Evolutionary conservation across 2,329 filamentous ascomycete genomes (phyloP).

Genomic region (Beauveria scarabaeidicola): DNA sequence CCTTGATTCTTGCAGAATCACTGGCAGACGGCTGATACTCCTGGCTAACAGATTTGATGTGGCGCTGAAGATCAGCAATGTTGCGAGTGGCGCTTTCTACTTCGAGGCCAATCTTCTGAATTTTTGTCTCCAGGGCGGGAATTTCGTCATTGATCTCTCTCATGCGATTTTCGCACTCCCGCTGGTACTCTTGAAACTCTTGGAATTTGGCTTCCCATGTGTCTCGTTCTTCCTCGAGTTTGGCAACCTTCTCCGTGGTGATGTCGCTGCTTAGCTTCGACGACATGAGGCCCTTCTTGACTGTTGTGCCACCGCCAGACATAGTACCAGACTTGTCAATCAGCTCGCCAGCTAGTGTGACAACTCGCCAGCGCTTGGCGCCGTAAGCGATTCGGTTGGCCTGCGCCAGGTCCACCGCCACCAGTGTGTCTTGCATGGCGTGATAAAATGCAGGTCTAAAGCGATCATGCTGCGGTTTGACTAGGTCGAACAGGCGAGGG

Average conservation of each 20-base stretch:
- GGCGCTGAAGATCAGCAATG: conserved; percentile 71
- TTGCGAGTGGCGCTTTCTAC: conserved; percentile 81
- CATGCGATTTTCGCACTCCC: conserved; percentile 66
- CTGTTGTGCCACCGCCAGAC: conserved; percentile 89
- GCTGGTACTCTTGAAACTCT: conserved; percentile 76
- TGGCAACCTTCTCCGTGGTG: conserved; percentile 77
- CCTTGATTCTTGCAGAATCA: conserved; percentile 65
- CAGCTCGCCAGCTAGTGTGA: conserved; percentile 87
- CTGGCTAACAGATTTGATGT: conserved; percentile 73
- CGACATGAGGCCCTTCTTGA: conserved; percentile 91
- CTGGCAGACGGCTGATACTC: conserved; percentile 74
- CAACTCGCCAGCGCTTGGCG: conserved; percentile 86
- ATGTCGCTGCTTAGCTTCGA: conserved; percentile 86
- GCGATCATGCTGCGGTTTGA: conserved; percentile 78
- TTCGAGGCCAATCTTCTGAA: conserved; percentile 85
- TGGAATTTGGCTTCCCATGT: conserved; percentile 73
- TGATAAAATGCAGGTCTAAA: conserved; percentile 92
- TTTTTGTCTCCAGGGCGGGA: conserved; percentile 77
- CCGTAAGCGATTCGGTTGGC: conserved; percentile 96
- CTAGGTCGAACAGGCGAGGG: conserved; percentile 84
- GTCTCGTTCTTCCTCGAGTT: conserved; percentile 82
- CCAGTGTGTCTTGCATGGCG: conserved; percentile 88
- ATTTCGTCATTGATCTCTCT: conserved; percentile 68
- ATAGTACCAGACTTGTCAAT: conserved; percentile 99
- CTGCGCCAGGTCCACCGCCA: conserved; percentile 87